Base-by-base conservation (phyloP, 345 rosid genomes). In the Syzygium oleosum region DNA sequence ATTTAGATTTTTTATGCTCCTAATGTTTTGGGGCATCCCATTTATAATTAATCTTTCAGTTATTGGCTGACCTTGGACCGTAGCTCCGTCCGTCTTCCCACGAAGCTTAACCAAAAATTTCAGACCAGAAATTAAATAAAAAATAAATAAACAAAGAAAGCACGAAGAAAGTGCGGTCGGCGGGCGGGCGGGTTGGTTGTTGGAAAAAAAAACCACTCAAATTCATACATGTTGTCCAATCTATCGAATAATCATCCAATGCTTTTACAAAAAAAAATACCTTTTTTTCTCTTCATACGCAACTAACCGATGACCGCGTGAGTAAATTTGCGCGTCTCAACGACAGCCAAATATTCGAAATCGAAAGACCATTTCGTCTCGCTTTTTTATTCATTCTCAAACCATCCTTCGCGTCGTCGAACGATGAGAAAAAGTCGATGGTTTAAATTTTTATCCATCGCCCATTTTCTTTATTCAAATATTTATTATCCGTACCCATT, bases 271-370 rank as follows among this genome's bases (percentile, higher is more conserved):
- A 43, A 0, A 65, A 31, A 21, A 65, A 29, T 3, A 6, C 8
- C 3, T 2, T 29, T 16, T 0, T 65, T 65, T 31, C 34, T 29
- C 8, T 16, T 31, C 22, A 16, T 0, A 7, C 34, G 9, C 7
- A 6, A 29, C 14, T 15, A 0, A 15, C 34, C 2, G 1, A 29
- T 0, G 15, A 59, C 27, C 15, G 27, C 7, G 0, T 6, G 0
- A 58, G 31, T 59, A 59, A 25, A 59, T 59, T 59, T 12, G 0
- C 7, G 15, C 5, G 65, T 0, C 14, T 25, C 15, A 4, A 58
- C 65, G 11, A 13, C 2, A 58, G 27, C 11, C 0, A 58, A 23
- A 58, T 10, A 58, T 23, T 58, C 4, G 29, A 58, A 58, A 25
- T 14, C 29, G 25, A 58, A 58, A 10, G 13, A 22, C 21, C 41